Evolutionary conservation across 164 flowering plant species (phyloP).

Genomic region (Vitis labrusca): DNA sequence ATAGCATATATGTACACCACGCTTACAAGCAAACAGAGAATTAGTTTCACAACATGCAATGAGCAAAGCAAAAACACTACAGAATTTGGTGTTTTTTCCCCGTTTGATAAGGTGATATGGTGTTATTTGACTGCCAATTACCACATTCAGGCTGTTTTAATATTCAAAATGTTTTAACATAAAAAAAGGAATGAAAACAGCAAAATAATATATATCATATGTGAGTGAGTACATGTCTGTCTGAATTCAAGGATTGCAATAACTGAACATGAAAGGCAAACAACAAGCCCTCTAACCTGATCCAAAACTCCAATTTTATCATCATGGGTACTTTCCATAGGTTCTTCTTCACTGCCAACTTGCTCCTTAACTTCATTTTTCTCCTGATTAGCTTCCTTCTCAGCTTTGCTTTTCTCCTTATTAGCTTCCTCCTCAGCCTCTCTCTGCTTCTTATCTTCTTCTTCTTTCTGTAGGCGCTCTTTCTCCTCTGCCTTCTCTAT

Average conservation of each 20-base stretch:
- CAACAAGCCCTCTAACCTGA: slow-evolving; percentile 36
- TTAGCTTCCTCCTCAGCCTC: slow-evolving; percentile 55
- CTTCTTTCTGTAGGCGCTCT: slow-evolving; percentile 77
- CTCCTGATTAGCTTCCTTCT: slow-evolving; percentile 10
- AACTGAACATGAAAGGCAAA: background rate
- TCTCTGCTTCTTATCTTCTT: slow-evolving; percentile 62
- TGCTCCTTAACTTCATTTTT: slow-evolving; percentile 17
- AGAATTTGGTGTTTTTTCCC: background rate
- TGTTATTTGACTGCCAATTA: too few relatives aligned
- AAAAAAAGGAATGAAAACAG: background rate
- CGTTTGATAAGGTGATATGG: too few relatives aligned
- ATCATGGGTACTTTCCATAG: slow-evolving; percentile 30
- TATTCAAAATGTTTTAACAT: background rate
- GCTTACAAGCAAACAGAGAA: background rate
- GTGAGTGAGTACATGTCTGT: background rate
- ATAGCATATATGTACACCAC: too few relatives aligned
- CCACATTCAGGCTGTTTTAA: background rate
- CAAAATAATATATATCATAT: background rate
- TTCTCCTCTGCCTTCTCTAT: slow-evolving; percentile 95
- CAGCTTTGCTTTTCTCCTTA: slow-evolving; percentile 15
- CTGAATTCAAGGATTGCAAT: background rate
- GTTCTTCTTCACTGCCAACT: slow-evolving; percentile 26
- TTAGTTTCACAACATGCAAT: background rate
- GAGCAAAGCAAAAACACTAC: background rate
- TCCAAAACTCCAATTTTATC: slow-evolving; percentile 37